Conservation (phyloP, 2,329 filamentous ascomycete genomes). For the Ceratocystis papillata region DNA sequence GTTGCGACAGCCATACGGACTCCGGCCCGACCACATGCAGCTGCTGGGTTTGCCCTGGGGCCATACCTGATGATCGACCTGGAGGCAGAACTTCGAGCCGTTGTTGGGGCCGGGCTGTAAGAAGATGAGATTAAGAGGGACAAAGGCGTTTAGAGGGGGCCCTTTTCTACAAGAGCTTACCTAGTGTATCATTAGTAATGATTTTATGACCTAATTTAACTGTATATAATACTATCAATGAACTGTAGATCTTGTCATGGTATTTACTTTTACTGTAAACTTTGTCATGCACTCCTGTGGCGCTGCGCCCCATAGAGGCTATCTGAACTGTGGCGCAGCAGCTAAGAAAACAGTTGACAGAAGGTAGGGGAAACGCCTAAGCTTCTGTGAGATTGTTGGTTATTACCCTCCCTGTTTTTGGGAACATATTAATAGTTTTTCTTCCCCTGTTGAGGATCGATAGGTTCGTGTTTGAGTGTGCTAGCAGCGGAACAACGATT, state of each 20-base stretch:
- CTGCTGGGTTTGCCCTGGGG: constrained; percentile 11
- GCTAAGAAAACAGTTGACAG: not conserved
- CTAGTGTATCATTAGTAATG: constrained; percentile 14
- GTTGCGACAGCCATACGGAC: constrained; percentile 22
- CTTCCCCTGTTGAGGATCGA: not conserved
- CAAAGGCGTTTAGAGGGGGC: not conserved
- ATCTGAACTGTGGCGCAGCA: not conserved
- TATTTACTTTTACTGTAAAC: no score
- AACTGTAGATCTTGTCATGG: no score
- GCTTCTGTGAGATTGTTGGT: not conserved
- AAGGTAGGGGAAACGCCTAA: not conserved
- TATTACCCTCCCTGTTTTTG: not conserved
- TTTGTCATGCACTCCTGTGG: no score
- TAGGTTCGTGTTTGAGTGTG: not conserved
- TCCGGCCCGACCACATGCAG: constrained; percentile 10
- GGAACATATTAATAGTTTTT: not conserved
- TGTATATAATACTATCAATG: no score
- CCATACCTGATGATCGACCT: constrained; percentile 18
- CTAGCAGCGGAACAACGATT: not conserved
- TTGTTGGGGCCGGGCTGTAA: not conserved
- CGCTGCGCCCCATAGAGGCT: no score
- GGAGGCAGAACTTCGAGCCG: not conserved
- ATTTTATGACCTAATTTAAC: constrained; percentile 4
- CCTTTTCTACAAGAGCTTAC: not conserved
- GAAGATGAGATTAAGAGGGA: not conserved